Base-by-base conservation (phyloP, 352 stramenopile genomes). In the Globisporangium perplexum region DNA sequence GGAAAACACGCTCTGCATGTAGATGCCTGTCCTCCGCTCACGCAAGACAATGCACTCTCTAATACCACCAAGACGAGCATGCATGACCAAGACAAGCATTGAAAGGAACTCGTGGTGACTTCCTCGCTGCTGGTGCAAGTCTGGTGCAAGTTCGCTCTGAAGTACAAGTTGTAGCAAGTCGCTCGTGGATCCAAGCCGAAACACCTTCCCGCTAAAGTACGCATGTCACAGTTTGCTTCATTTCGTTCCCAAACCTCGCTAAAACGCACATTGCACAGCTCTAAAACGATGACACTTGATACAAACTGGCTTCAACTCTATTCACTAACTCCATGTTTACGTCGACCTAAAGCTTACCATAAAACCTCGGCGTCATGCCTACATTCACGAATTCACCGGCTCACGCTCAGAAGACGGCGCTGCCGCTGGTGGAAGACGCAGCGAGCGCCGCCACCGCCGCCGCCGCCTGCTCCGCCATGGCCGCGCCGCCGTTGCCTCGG, bases 401-500 rank as follows among this genome's bases (percentile, higher is more conserved):
- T 57, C 30, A 47, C 22, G 35, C 35, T 24, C 53, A 59, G 33
- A 53, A 46, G 12, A 47, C 7, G 17, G 53, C 53, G 35, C 48
- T 35, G 23, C 50, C 53, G 35, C 48, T 35, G 23, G 44, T 45
- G 4, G 53, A 11, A 11, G 11, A 6, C 12, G 33, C 10, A 52
- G 30, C 35, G 53, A 53, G 23, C 28, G 20, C 17, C 26, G 26
- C 26, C 26, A 5, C 26, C 26, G 48, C 18, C 28, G 20, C 17
- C 26, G 26, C 26, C 26, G 26, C 26, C 26, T 6, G 26, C 26
- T 6, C 26, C 14, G 20, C 22, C 26, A 60, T 60, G 54, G 33
- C n/a, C 2, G 53, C 53, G 35, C 48, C 45, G 23, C 50, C 35
- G 2, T 35, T 45, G 4, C 44, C 33, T 12, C 2, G 2, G 5